Percentiles rank a stretch among this genome's conserved stretches.
phyloP scores from a whole-genome alignment of 805 yeast species.

The Cyberlindnera petersonii region DNA sequence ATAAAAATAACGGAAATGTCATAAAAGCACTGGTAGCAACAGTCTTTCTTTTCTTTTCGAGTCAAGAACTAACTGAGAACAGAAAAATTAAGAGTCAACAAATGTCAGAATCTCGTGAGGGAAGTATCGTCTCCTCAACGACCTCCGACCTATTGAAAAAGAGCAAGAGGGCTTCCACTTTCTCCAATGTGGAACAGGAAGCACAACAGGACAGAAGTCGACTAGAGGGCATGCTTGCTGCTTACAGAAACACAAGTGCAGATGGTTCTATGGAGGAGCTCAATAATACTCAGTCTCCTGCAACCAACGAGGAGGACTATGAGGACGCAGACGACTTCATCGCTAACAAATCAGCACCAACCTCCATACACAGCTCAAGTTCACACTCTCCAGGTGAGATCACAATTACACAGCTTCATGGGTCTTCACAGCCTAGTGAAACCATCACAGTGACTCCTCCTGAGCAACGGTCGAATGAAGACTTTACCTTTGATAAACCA shows the following conservation, averaged over 20 bases:
- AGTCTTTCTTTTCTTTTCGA: neutral
- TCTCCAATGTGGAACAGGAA: conserved; percentile 8
- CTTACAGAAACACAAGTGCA: conserved; percentile 2
- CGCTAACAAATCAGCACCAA: conserved; percentile 9
- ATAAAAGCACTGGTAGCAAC: no score
- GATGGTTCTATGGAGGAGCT: conserved; percentile 1
- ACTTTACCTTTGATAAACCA: conserved; percentile 11
- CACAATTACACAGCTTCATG: neutral
- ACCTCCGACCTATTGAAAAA: conserved; percentile 13
- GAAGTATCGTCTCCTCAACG: conserved; percentile 11
- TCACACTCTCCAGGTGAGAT: neutral
- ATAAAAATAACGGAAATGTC: conserved; percentile 2
- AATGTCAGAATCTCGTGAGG: conserved; percentile 6
- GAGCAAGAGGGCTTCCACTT: conserved; percentile 2
- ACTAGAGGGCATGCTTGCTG: conserved; percentile 15
- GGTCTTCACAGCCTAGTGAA: neutral
- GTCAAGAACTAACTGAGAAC: neutral
- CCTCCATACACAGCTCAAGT: conserved; percentile 3
- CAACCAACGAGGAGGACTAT: conserved; percentile 14
- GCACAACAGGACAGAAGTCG: conserved; percentile 18
- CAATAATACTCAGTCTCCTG: neutral
- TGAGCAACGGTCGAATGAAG: no score
- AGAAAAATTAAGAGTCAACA: neutral
- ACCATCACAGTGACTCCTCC: neutral
- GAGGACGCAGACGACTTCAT: conserved; percentile 25